Conservation (phyloP, 2,329 filamentous ascomycete genomes). For the Ophioceras dolichostomum region DNA sequence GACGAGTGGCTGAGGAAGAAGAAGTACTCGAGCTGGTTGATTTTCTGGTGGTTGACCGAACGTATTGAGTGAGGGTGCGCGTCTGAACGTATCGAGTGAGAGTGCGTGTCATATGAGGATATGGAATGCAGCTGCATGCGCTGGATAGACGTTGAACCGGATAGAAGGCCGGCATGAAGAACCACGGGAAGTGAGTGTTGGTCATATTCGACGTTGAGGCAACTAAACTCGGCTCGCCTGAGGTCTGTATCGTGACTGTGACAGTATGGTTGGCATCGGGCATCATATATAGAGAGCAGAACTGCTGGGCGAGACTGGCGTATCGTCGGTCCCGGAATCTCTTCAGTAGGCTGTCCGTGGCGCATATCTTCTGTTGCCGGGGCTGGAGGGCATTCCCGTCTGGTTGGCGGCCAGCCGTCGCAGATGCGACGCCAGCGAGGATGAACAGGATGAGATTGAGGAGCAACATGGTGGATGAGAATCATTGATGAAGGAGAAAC, state of each 20-base stretch:
- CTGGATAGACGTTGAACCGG: background rate
- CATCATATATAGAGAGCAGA: background rate
- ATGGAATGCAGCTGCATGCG: constrained; percentile 1
- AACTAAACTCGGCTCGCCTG: background rate
- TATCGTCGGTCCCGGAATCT: background rate
- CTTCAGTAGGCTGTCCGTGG: background rate
- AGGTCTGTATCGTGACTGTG: background rate
- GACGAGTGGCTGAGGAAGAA: background rate
- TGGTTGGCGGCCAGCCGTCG: too few species aligned
- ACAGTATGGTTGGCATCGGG: background rate
- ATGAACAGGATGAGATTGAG: too few species aligned
- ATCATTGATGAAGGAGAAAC: too few species aligned
- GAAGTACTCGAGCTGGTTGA: background rate
- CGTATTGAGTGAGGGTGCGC: background rate
- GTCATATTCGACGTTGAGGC: background rate
- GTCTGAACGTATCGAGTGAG: background rate
- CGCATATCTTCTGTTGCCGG: background rate
- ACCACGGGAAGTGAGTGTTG: background rate
- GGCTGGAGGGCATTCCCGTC: background rate
- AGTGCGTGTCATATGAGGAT: background rate
- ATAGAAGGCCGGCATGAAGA: constrained; percentile 1
- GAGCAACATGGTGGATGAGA: too few species aligned
- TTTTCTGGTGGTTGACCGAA: background rate
- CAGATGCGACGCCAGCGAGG: too few species aligned
- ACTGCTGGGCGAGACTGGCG: background rate